These are phyloP conservation scores for Meyerozyma carpophila DNA, from an alignment of 1,139 yeast species.

Conservation along the genomic window DNA sequence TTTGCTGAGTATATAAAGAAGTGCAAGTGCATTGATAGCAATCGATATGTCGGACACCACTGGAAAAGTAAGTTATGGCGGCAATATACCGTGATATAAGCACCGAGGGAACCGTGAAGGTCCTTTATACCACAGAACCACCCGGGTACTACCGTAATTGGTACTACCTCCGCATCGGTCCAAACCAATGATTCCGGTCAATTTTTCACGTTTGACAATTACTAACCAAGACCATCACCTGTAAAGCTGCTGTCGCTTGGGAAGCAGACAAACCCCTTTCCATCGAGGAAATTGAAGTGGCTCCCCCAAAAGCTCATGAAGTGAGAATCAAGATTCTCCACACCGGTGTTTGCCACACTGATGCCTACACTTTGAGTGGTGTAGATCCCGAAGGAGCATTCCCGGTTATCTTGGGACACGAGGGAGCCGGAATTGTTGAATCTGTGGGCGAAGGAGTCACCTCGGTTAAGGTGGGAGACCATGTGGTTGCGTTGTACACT, in stretches of 20 bases:
- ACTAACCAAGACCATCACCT: slow-evolving; percentile 57
- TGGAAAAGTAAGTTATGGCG: slow-evolving; percentile 9
- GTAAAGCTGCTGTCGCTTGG: slow-evolving; percentile 98
- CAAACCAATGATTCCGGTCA: no score
- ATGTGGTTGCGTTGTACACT: slow-evolving; percentile 86
- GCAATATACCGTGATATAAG: no score
- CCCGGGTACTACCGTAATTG: background rate
- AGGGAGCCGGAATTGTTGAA: slow-evolving; percentile 95
- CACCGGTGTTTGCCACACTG: slow-evolving; percentile 98
- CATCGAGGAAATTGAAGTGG: slow-evolving; percentile 84
- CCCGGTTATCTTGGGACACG: slow-evolving; percentile 91
- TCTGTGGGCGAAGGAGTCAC: slow-evolving; percentile 91
- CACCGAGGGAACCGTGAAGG: no score
- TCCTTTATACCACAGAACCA: background rate
- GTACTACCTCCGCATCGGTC: no score
- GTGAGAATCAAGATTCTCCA: slow-evolving; percentile 83
- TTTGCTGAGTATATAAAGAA: background rate
- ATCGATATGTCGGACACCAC: slow-evolving; percentile 10
- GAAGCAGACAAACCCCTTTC: slow-evolving; percentile 83
- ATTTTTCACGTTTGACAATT: background rate
- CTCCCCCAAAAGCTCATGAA: slow-evolving; percentile 94
- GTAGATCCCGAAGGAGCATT: slow-evolving; percentile 95
- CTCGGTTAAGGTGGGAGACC: slow-evolving; percentile 81
- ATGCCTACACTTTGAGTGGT: slow-evolving; percentile 93
- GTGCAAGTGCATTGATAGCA: background rate